Base-by-base conservation (phyloP, 2,329 filamentous ascomycete species). In the Eurotiales sp. region DNA sequence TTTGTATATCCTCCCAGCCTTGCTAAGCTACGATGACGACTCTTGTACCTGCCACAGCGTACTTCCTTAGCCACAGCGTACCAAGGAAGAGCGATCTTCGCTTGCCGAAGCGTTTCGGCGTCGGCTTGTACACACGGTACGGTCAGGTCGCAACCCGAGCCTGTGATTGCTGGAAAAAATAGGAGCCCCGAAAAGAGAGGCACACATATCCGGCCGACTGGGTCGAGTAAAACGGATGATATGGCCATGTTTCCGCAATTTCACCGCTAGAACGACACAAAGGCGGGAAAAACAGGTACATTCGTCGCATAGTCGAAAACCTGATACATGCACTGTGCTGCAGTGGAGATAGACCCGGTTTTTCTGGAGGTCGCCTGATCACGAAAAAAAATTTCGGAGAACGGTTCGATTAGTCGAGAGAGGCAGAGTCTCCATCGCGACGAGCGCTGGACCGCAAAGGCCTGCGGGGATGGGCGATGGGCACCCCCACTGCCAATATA, bases 321-420 rank as follows among this genome's bases (percentile, higher is more conserved):
- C n/a, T n/a, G n/a, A n/a, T n/a, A n/a, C n/a, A n/a, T n/a, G 8
- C n/a, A 10, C n/a, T 17, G 15, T 37, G 21, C 22, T 32, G 34
- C 15, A 50, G 37, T 34, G 47, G 59, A 27, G 17, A 36, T 15
- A 34, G 40, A 25, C 42, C 49, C 49, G 32, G 22, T 39, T 39
- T 46, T 43, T 49, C 42, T 21, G 32, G 19, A 41, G 62, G 62
- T 64, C 63, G 60, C 60, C 61, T 64, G 62, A 64, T 64, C 61
- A 64, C 47, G 57, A 64, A 63, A 65, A 64, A 64, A 59, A 55
- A 51, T 14, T 19, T 10, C n/a, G 34, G 25, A 5, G 25, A 27
- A 6, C 25, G 25, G 5, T 21, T 15, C 15, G 15, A 37, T 37
- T 37, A 37, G 34, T 21, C 34, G 21, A 37, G 17, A 17, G 15